Percentiles rank a stretch among this genome's conserved stretches.
These are phyloP conservation scores for Mycena olivaceomarginata DNA, from an alignment of 768 basidiomycete genomes.

Conservation along the genomic window DNA sequence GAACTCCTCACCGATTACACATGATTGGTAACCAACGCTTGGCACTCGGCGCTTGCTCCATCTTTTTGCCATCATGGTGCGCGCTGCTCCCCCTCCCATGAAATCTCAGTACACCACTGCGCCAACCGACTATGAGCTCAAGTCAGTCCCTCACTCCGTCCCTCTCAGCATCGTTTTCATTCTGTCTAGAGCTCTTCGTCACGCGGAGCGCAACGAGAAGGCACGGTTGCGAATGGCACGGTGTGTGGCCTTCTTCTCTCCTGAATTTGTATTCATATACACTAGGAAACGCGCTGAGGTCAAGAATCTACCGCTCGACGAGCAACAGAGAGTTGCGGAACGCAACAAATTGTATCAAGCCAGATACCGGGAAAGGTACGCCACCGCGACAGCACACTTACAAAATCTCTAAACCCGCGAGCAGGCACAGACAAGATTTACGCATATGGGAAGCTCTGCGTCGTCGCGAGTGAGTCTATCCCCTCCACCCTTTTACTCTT, in stretches of 20 bases:
- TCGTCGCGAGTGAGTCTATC: no score
- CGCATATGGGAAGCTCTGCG: no score
- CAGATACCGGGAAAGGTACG: conserved; percentile 1
- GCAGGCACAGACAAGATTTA: no score
- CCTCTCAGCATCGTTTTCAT: not conserved
- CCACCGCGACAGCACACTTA: no score
- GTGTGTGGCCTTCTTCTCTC: not conserved
- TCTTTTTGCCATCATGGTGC: no score
- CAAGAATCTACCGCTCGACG: not conserved
- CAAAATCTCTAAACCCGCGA: no score
- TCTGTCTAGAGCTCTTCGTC: not conserved
- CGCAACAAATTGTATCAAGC: not conserved
- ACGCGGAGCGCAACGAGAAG: conserved; percentile 7
- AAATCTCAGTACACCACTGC: not conserved
- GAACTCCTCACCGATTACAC: no score
- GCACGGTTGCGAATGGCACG: not conserved
- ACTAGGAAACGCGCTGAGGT: not conserved
- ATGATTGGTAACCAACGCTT: no score
- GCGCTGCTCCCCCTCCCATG: not conserved
- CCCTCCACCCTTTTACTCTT: no score
- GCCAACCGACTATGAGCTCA: conserved; percentile 1
- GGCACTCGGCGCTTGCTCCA: no score
- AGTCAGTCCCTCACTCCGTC: not conserved
- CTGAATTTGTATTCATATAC: not conserved
- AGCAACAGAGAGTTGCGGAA: not conserved